These are phyloP conservation scores for Anastatica hierochuntica DNA, from an alignment of 345 rosid genomes.

Conservation along the genomic window DNA sequence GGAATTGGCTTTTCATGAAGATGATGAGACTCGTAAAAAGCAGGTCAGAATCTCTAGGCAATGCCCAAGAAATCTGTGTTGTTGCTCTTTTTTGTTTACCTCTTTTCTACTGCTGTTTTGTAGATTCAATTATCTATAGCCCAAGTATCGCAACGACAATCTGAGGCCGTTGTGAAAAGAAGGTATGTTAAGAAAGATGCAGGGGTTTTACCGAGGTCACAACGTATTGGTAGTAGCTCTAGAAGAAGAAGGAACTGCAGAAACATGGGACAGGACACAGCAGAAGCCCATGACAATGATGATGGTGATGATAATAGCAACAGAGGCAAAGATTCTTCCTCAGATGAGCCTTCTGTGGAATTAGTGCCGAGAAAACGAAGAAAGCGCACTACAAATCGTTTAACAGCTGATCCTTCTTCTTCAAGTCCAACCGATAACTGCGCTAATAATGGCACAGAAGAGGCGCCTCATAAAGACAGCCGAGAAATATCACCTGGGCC, in stretches of 20 bases:
- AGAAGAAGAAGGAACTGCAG: constrained; percentile 53
- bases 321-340: constrained; percentile 64
- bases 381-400: constrained; percentile 33
- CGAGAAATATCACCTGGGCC: constrained; percentile 68
- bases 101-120: constrained; percentile 16
- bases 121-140: constrained; percentile 96
- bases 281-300: constrained; percentile 62
- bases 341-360: constrained; percentile 57
- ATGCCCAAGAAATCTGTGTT: no score
- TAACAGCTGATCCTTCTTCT: constrained; percentile 42
- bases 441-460: constrained; percentile 46
- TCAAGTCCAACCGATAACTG: constrained; percentile 40
- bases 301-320: constrained; percentile 43
- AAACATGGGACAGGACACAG: constrained; percentile 43
- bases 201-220: constrained; percentile 36
- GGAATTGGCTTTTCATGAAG: constrained; percentile 84
- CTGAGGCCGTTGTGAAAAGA: constrained; percentile 65
- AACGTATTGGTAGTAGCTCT: constrained; percentile 37
- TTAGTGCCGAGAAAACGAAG: constrained; percentile 43
- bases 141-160: constrained; percentile 62
- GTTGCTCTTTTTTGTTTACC: neutral
- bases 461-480: constrained; percentile 32
- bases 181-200: constrained; percentile 51
- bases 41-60: constrained; percentile 42
- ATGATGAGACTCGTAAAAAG: constrained; percentile 73